A percentile compares a stretch with the other conserved stretches of the same genome.
phyloP scores from a whole-genome alignment of 2,329 filamentous ascomycete species.

The Didymella keratinophila region DNA sequence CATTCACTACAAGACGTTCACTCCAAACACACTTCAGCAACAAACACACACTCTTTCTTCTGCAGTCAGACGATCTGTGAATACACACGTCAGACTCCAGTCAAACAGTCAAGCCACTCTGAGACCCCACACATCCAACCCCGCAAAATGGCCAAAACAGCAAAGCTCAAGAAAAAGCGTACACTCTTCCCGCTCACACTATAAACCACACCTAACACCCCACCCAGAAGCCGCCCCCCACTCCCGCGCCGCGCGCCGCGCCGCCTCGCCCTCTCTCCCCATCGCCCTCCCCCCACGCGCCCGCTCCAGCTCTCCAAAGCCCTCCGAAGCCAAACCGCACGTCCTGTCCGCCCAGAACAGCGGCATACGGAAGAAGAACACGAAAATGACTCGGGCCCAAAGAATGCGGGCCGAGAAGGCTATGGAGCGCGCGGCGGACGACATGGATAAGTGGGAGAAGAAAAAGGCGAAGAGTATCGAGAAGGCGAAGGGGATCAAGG shows the following conservation, averaged over 20 bases:
- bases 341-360: slow-evolving; percentile 73
- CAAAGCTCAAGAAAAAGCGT: slow-evolving; percentile 57
- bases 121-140: neutral
- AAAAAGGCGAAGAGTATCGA: slow-evolving; percentile 63
- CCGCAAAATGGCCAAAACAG: slow-evolving; percentile 55
- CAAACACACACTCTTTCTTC: neutral
- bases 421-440: slow-evolving; percentile 63
- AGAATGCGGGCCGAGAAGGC: slow-evolving; percentile 56
- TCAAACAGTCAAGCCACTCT: neutral
- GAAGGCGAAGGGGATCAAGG: slow-evolving; percentile 58
- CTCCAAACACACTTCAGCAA: neutral
- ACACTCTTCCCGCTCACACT: slow-evolving; percentile 3
- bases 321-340: slow-evolving; percentile 51
- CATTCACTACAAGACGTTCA: neutral
- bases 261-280: slow-evolving; percentile 73
- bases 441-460: slow-evolving; percentile 62
- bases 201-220: slow-evolving; percentile 19
- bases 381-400: slow-evolving; percentile 59
- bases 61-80: no score
- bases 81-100: neutral
- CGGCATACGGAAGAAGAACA: slow-evolving; percentile 65
- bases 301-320: neutral
- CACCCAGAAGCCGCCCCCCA: slow-evolving; percentile 67
- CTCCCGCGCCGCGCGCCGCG: slow-evolving; percentile 78
- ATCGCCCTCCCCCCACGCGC: slow-evolving; percentile 42